Evolutionary conservation across 768 basidiomycete genomes (phyloP), one percentile per base, ranked within the genome.

Genomic region (Cantharellus anzutake): DNA sequence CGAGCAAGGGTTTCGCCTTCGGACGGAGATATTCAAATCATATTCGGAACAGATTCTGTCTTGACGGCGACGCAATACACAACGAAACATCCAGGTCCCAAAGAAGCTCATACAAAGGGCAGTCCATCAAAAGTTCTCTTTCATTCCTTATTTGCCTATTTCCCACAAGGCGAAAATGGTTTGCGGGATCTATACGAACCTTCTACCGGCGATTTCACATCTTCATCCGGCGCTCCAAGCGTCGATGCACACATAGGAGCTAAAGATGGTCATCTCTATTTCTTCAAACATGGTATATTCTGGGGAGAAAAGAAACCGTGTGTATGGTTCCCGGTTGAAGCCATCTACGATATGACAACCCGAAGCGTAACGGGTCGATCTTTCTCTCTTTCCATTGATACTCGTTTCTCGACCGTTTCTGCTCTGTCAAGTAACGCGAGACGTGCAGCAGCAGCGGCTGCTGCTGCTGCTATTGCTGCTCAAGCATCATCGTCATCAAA

Each of bases 241-340:
- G 70, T 84, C 35, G 79, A 83, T 59, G 83, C 83, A 3, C 81
- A 83, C 68, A 77, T 81, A 39, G 77, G 77, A n/a, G 84, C 84
- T 1, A 86, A 85, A 66, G 68, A 74, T 2, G 84, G 84, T 1
- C 81, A 75, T 52, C 70, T 88, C 44, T 84, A 84, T 81, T 88
- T 87, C 73, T 72, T 82, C 52, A 70, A 74, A 44, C 71, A 73
- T 34, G 86, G 84, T 3, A 74, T 88, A 14, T 74, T 88, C 4
- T 83, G 82, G 78, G 84, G 82, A 34, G 81, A 86, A 66, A 78
- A 77, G 66, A 83, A 83, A 63, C 84, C 84, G 2, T 85, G 82
- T 65, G 82, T 85, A 64, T 87, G 84, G 65, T 87, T 85, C 80
- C 70, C 80, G 2, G 69, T 83, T 34, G 72, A 74, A 51, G 78